A percentile compares a stretch with the other conserved stretches of the same genome.
phyloP scores from a whole-genome alignment of 139 green algal genomes.

The Desmodesmus armatus region DNA sequence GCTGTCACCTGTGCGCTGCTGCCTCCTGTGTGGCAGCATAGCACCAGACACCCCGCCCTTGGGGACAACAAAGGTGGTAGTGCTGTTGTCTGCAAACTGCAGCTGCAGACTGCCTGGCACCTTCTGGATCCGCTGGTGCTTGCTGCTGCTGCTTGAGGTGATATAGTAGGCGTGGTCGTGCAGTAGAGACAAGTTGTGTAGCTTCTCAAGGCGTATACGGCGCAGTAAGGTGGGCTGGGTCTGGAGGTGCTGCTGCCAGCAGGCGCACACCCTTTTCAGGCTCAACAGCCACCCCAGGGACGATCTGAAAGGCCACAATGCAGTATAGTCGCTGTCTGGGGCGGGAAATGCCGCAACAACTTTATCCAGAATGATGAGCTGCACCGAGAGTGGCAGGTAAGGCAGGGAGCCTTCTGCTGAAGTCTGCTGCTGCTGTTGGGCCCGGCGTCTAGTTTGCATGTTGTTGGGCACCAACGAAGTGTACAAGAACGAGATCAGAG shows the following conservation, averaged over 20 bases:
- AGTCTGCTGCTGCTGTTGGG: background rate
- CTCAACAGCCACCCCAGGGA: conserved; percentile 23
- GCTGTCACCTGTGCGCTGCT: no score
- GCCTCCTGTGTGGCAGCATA: background rate
- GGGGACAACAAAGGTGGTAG: background rate
- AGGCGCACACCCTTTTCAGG: background rate
- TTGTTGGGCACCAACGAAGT: no score
- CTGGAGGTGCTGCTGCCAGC: background rate
- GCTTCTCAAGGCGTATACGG: background rate
- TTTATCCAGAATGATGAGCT: conserved; percentile 4
- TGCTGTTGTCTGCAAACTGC: background rate
- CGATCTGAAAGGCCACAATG: conserved; percentile 16
- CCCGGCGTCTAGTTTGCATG: background rate
- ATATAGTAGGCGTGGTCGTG: conserved; percentile 30
- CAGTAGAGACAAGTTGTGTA: conserved; percentile 18
- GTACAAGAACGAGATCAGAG: no score
- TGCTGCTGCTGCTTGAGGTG: background rate
- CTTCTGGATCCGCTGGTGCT: background rate
- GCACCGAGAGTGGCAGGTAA: background rate
- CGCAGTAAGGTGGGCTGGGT: background rate
- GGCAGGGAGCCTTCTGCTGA: background rate
- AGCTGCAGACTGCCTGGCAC: background rate
- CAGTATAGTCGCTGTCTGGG: conserved; percentile 11
- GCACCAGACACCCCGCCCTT: no score
- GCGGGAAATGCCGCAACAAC: background rate